These are phyloP conservation scores for Ogataea glucozyma DNA, from an alignment of 805 yeast genomes.

Conservation along the genomic window DNA sequence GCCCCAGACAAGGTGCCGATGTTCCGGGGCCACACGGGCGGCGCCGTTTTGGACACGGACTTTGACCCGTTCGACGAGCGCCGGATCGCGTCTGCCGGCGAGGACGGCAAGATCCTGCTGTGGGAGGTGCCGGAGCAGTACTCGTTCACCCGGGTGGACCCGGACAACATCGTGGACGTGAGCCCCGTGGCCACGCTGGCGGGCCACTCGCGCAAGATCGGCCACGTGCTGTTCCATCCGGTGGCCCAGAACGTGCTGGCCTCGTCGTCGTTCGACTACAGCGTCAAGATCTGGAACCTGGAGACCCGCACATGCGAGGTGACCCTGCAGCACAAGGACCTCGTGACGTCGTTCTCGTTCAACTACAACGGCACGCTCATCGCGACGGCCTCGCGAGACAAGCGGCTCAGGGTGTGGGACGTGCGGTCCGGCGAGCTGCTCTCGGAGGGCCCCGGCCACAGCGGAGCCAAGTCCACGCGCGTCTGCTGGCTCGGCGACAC, in stretches of 20 bases:
- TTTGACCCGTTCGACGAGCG: constrained; percentile 88
- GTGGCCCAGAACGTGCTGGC: constrained; percentile 84
- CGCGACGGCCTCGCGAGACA: constrained; percentile 91
- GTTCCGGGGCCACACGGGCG: constrained; percentile 95
- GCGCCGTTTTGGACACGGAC: constrained; percentile 92
- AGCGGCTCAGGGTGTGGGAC: constrained; percentile 89
- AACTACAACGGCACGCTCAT: constrained; percentile 84
- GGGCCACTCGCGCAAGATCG: constrained; percentile 95
- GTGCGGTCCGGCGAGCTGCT: constrained; percentile 70
- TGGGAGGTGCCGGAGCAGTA: constrained; percentile 89
- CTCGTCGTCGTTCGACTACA: constrained; percentile 85
- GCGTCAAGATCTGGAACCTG: constrained; percentile 89
- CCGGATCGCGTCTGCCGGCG: constrained; percentile 76
- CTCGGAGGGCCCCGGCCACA: constrained; percentile 85
- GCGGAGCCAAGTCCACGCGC: constrained; percentile 90
- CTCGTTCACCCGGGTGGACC: constrained; percentile 59
- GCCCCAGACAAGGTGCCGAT: constrained; percentile 91
- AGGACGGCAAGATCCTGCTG: constrained; percentile 74
- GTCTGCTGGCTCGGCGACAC: constrained; percentile 88
- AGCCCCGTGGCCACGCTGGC: constrained; percentile 66
- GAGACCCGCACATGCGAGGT: constrained; percentile 68
- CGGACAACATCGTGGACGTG: constrained; percentile 61
- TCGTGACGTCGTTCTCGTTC: constrained; percentile 91
- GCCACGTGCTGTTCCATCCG: constrained; percentile 89
- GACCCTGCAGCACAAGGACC: constrained; percentile 82